Percentiles rank a stretch among this genome's conserved stretches.
These are phyloP conservation scores for Apiotrichum domesticum DNA, from an alignment of 1,284 basidiomycete species.

Conservation along the genomic window DNA sequence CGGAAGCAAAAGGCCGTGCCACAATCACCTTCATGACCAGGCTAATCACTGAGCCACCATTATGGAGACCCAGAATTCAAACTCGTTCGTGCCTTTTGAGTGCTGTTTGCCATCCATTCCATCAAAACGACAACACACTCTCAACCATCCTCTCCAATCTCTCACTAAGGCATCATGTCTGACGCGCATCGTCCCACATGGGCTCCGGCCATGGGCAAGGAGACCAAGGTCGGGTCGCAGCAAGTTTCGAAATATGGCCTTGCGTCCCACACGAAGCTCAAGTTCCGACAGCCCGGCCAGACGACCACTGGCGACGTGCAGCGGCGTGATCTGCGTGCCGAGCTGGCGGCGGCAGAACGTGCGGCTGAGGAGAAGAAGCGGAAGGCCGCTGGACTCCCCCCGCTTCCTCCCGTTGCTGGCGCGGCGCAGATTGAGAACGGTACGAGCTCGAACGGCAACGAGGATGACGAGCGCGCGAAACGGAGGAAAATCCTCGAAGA, in stretches of 20 bases:
- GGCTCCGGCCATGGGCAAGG: conserved; percentile 46
- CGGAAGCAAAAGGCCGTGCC: no score
- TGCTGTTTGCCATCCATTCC: not conserved
- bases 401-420: conserved; percentile 34
- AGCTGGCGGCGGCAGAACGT: conserved; percentile 72
- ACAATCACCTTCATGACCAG: no score
- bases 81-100: no score
- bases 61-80: no score
- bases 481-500: conserved; percentile 74
- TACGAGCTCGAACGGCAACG: conserved; percentile 5
- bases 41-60: no score
- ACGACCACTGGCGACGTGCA: conserved; percentile 67
- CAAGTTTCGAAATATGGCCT: conserved; percentile 85
- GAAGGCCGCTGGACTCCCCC: conserved; percentile 67
- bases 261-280: conserved; percentile 88
- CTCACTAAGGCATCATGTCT: conserved; percentile 33
- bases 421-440: conserved; percentile 25
- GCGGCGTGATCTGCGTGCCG: conserved; percentile 70
- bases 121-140: not conserved
- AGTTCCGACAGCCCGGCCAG: conserved; percentile 87
- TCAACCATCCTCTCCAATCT: not conserved
- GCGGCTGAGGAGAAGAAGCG: conserved; percentile 80
- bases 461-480: conserved; percentile 62
- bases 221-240: conserved; percentile 70
- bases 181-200: conserved; percentile 48